Evolutionary conservation across 208 protist species (phyloP), one percentile per base, ranked within the genome.

Genomic region (Kentomonas sorsogonicus): DNA sequence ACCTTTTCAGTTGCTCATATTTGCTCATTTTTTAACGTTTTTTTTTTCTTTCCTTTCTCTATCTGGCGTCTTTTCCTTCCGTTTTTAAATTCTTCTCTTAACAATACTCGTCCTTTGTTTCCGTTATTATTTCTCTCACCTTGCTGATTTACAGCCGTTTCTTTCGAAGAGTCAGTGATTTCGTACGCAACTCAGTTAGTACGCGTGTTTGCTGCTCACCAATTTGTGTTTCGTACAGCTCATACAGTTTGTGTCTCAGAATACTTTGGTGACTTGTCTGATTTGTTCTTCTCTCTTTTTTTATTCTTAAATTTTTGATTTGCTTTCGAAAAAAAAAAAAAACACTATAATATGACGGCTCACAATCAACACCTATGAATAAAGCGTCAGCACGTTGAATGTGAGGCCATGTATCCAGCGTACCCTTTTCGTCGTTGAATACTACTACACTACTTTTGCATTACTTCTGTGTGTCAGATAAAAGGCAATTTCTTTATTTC

Each of bases 11-110:
- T n/a, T n/a, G n/a, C n/a, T n/a, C n/a, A n/a, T n/a, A n/a, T 50
- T 31, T 38, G 20, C 33, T 52, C 48, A 46, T 48, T 39, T 55
- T 63, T 41, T 40, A 38, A 29, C 18, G 46, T 44, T 44, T 34
- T 26, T 40, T 51, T 38, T 55, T 55, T 27, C 23, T 55, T 29
- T 20, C 18, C 25, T 31, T 2, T 33, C 6, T 46, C 2, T 30
- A 18, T 38, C 13, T 15, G 11, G 27, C 29, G 10, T 25, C 9
- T 50, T 54, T 47, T 38, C 33, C 7, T 5, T 36, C 11, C 11
- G 5, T 36, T 15, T 5, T 36, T 15, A 15, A 36, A 36, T 11
- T 36, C 5, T 36, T 15, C 33, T 5, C 33, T 11, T 36, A 36
- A 15, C 5, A 15, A 36, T 36, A 11, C 11, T 5, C 11, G 33